Base-by-base conservation (phyloP, 805 yeast species). In the Kuraishia capsulata region DNA sequence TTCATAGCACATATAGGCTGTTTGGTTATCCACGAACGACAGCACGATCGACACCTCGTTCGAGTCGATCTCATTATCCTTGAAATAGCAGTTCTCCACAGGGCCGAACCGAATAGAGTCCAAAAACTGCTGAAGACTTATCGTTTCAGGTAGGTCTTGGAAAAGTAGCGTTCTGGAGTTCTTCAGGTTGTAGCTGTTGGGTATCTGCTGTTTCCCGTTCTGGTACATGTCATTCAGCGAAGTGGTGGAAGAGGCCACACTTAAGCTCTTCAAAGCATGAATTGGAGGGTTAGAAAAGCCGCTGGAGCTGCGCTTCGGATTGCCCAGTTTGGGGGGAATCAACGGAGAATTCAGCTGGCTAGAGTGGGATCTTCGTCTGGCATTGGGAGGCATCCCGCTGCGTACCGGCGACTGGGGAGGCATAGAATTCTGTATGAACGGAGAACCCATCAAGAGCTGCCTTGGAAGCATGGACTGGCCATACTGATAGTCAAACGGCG, bases 391-490 rank as follows among this genome's bases (percentile, higher is more conserved):
- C 25, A 14, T 19, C 3, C 36, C 20, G 13, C 13, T 5, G 17
- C 37, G 34, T 31, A 31, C 20, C 17, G 37, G 37, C 19, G 37
- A 35, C 16, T 10, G 5, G 4, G 37, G 39, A 3, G 67, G 66
- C n/a, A n/a, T n/a, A n/a, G n/a, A n/a, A 30, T 67, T 56, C 39
- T 68, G 72, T 8, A 73, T 59, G 48, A 69, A 78, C 0, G 86
- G 86, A 3, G 85, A 77, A 3, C 75, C 67, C 41, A 75, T 61
- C 36, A 80, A 57, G 37, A 80, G 56, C 47, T 78, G 81, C 14
- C 79, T 61, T 1, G 88, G 88, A 16, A 80, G 57, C 65, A 79
- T 65, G 11, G 79, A 70, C 4, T 75, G 70, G 6, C 81, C 78
- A 48, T 77, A 78, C 3, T 70, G 59, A 40, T 71, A 53, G 50